Evolutionary conservation across 768 basidiomycete species (phyloP).

Genomic region (Russula dissimulans): DNA sequence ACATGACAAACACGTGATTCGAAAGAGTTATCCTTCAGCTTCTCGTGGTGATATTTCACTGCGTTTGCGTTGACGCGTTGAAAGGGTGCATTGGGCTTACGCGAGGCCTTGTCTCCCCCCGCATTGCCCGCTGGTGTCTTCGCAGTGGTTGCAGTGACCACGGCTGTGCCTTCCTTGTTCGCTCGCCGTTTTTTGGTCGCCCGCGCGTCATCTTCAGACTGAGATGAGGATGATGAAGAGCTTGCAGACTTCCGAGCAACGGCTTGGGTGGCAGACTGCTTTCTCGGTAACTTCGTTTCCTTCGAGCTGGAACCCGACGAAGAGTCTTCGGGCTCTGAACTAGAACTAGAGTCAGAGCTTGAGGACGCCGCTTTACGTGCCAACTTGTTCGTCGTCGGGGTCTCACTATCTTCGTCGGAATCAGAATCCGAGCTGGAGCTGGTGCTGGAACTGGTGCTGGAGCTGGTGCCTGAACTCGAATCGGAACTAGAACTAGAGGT

Average conservation of each 20-base stretch:
- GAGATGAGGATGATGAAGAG: slow-evolving; percentile 21
- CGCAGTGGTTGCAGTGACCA: slow-evolving; percentile 1
- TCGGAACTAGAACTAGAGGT: slow-evolving; percentile 14
- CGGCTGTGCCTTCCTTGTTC: slow-evolving; percentile 8
- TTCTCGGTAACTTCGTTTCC: background rate
- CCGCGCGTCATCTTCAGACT: slow-evolving; percentile 1
- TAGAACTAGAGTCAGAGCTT: slow-evolving; percentile 21
- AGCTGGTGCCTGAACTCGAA: slow-evolving; percentile 21
- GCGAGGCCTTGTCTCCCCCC: slow-evolving; percentile 28
- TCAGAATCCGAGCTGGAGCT: slow-evolving; percentile 19
- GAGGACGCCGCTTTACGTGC: background rate
- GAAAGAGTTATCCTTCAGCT: slow-evolving; percentile 67
- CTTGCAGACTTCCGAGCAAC: slow-evolving; percentile 4
- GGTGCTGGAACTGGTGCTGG: slow-evolving; percentile 20
- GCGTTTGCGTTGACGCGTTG: slow-evolving; percentile 64
- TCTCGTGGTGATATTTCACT: slow-evolving; percentile 38
- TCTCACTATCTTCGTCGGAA: slow-evolving; percentile 15
- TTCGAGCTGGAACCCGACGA: slow-evolving; percentile 6
- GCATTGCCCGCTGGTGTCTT: slow-evolving; percentile 7
- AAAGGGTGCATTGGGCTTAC: slow-evolving; percentile 58
- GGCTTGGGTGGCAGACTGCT: background rate
- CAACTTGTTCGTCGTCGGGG: slow-evolving; percentile 9
- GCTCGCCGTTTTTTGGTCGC: slow-evolving; percentile 15
- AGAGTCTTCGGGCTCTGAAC: slow-evolving; percentile 19
- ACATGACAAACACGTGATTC: slow-evolving; percentile 53